Evolutionary conservation across 1,284 basidiomycete genomes (phyloP).

Genomic region (Neolentinus lepideus): DNA sequence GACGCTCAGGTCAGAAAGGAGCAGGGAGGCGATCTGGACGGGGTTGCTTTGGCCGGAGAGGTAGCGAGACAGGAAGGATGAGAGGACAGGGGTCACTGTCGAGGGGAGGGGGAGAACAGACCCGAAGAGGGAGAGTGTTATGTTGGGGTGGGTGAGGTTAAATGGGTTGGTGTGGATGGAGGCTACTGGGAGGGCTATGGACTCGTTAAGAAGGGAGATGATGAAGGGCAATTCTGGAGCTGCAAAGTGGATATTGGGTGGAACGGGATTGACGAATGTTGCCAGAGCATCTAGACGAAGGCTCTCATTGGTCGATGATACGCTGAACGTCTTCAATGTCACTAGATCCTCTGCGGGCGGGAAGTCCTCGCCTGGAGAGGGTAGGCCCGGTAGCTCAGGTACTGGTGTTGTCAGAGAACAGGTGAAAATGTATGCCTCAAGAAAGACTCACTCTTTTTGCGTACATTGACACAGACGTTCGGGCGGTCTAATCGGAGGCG

Average conservation of each 20-base stretch:
- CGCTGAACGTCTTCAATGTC: conserved; percentile 47
- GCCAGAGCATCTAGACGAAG: conserved; percentile 46
- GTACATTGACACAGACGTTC: conserved; percentile 37
- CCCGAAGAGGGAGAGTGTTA: conserved; percentile 51
- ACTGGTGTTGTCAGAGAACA: conserved; percentile 31
- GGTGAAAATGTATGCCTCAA: background rate
- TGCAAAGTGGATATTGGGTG: conserved; percentile 37
- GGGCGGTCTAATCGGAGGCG: conserved; percentile 33
- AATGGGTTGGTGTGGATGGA: conserved; percentile 48
- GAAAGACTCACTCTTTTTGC: conserved; percentile 41
- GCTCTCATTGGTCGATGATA: conserved; percentile 34
- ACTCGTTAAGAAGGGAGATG: conserved; percentile 35
- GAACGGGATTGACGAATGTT: conserved; percentile 52
- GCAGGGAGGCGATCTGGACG: conserved; percentile 48
- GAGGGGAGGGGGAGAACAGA: conserved; percentile 47
- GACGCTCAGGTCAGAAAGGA: conserved; percentile 40
- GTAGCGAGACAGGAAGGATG: conserved; percentile 54
- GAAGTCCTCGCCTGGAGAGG: conserved; percentile 46
- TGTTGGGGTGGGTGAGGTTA: conserved; percentile 57
- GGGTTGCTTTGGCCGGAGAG: conserved; percentile 47
- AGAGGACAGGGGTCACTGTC: conserved; percentile 40
- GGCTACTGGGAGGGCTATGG: conserved; percentile 37
- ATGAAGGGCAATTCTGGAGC: conserved; percentile 53
- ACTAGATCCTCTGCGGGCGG: conserved; percentile 53
- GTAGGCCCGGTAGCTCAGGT: conserved; percentile 57